Evolutionary conservation across 768 basidiomycete genomes (phyloP), one percentile per base, ranked within the genome.

Genomic region (Mrakia gelida): DNA sequence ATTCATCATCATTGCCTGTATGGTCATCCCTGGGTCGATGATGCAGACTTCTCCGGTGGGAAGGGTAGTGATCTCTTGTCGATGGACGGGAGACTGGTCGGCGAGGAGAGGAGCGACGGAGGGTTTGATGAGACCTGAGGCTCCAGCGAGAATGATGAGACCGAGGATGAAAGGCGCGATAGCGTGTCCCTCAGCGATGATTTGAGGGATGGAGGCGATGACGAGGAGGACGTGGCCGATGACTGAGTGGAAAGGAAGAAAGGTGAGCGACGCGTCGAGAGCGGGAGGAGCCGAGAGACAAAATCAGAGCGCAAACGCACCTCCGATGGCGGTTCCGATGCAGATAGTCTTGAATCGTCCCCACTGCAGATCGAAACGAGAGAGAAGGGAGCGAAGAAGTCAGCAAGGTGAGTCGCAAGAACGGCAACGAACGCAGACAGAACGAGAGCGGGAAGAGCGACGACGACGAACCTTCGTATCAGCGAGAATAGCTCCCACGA

Each of bases 21-120:
- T 45, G 1, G 68, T 41, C 49, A 52, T 52, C 21, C 49, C 56
- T 0, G 73, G 73, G n/a, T 79, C 78, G n/a, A 72, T 15, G 41
- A 75, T 79, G 41, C 71, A 74, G 3, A 70, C 71, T 65, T 78
- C 77, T 23, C 77, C 77, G 16, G 38, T 28, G 0, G 61, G 62
- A 9, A 72, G 59, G 5, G 71, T 74, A 26, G 6, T 10, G 52
- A 78, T 61, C 30, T 45, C 49, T 34, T 68, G 72, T 18, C 49
- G 71, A 2, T 81, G 81, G 38, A 84, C 82, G 0, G 84, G 84
- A 11, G 81, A 81, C 74, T 85, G 84, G 67, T 85, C 84, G 78
- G 82, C 83, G 30, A 85, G 80, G 21, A 85, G 71, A 3, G 84
- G 84, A 28, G 78, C 83, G 11, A 85, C 79, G 18, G 78, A 81